Base-by-base conservation (phyloP, 306 rosid species). In the Trichosanthes truncata region DNA sequence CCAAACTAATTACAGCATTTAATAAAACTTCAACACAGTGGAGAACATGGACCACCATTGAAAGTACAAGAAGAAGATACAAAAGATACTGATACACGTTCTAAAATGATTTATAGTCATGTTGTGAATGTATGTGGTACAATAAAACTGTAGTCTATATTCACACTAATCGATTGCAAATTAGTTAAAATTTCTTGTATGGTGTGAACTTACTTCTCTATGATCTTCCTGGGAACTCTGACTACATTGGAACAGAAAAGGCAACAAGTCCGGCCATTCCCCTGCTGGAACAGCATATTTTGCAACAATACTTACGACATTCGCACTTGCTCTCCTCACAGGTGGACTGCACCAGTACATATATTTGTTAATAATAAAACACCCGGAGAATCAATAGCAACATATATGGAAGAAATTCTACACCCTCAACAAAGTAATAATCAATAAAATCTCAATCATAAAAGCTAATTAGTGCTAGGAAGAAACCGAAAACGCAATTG, bases 201-300 rank as follows among this genome's bases (percentile, higher is more conserved):
- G 49, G n/a, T 41, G 46, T 8, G 69, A 78, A 83, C 89, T 83
- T 82, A 91, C 99, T 86, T 96, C 99, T 65, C 98, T 91, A 81
- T 96, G 99, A 23, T 96, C 99, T 78, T 96, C 99, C 63, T 93
- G 97, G 3, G 89, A 80, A 90, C 99, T 93, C 88, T 91, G 98
- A 88, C 97, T 93, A 48, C 97, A 93, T 74, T 90, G 97, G 86
- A 96, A 96, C 79, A 96, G 91, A 82, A 96, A 96, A 35, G 98
- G 98, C 85, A 96, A 82, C 80, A 96, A 87, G 66, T 96, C 98
- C 4, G 97, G 92, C 99, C 99, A 96, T 77, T 96, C 99, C 12
- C 96, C 98, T 0, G 97, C 88, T 0, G 97, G 98, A 80, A 93
- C 93, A 0, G 97, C 99, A 68, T 96, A 93, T 84, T 96, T 96